phyloP scores from a whole-genome alignment of 139 green algal genomes.

The Desmodesmus armatus region DNA sequence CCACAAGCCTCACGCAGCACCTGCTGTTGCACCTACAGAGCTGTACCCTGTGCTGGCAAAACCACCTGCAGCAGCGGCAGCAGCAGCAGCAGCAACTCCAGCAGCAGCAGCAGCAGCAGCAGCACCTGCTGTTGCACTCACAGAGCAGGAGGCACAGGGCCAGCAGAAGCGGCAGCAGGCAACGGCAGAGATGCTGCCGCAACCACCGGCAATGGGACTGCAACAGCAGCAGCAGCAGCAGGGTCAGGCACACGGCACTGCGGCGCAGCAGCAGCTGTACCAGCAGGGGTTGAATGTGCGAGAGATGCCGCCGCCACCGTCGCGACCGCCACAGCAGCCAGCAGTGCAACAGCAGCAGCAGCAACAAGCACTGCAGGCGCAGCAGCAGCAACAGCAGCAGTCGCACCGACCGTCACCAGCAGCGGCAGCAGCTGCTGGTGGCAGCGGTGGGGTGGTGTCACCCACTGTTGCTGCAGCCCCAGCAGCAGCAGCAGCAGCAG shows the following conservation, averaged over 20 bases:
- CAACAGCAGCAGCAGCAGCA: slow-evolving; percentile 11
- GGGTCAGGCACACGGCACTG: too few species aligned
- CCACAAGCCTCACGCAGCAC: slow-evolving; percentile 33
- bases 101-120: slow-evolving; percentile 7
- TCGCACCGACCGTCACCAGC: not conserved
- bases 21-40: slow-evolving; percentile 41
- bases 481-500: not conserved
- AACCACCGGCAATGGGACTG: slow-evolving; percentile 13
- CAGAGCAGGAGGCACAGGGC: not conserved
- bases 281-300: not conserved
- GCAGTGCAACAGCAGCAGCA: slow-evolving; percentile 23
- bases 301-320: not conserved
- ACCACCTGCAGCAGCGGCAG: slow-evolving; percentile 30
- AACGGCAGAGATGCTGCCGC: not conserved
- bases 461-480: not conserved
- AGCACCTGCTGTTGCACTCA: not conserved
- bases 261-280: not conserved
- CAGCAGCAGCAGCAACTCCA: not conserved
- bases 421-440: not conserved
- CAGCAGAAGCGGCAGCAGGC: slow-evolving; percentile 28
- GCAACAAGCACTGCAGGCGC: not conserved
- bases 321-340: not conserved
- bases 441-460: too few species aligned
- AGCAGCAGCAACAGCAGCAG: slow-evolving; percentile 25
- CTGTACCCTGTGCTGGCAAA: slow-evolving; percentile 59